Conservation (phyloP, 2,329 filamentous ascomycete species). For the Exutisphaerella laricina region DNA sequence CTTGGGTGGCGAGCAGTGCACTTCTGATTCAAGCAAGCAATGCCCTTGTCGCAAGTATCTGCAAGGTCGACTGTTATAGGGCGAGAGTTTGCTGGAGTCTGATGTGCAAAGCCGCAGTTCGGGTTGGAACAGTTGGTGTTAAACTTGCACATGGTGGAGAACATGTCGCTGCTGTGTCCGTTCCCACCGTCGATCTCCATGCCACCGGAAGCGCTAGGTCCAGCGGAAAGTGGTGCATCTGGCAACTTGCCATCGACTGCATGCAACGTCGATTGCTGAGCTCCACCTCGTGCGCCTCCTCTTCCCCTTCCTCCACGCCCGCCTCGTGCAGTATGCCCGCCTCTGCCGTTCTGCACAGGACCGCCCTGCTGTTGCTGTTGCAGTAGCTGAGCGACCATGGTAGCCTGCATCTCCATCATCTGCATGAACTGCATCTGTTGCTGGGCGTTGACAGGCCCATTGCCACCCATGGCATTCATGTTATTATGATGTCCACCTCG, state of each 20-base stretch:
- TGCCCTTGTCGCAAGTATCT: slow-evolving; percentile 77
- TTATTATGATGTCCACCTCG: slow-evolving; percentile 17
- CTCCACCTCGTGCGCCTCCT: slow-evolving; percentile 12
- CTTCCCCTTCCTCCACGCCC: slow-evolving; percentile 16
- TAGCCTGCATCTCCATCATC: slow-evolving; percentile 60
- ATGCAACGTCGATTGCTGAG: slow-evolving; percentile 12
- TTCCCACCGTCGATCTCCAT: slow-evolving; percentile 58
- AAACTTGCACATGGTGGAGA: slow-evolving; percentile 75
- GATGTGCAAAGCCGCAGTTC: slow-evolving; percentile 89
- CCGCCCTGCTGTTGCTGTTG: slow-evolving; percentile 20
- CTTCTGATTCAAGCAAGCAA: slow-evolving; percentile 92
- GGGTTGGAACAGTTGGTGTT: slow-evolving; percentile 83
- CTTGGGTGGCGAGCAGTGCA: slow-evolving; percentile 90
- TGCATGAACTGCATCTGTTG: slow-evolving; percentile 69
- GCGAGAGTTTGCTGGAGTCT: slow-evolving; percentile 81
- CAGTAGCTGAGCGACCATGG: slow-evolving; percentile 71
- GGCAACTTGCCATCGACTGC: slow-evolving; percentile 23
- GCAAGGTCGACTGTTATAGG: slow-evolving; percentile 65
- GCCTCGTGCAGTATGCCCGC: slow-evolving; percentile 6
- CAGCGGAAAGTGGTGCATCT: slow-evolving; percentile 17
- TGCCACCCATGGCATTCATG: slow-evolving; percentile 36
- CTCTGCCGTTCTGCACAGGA: slow-evolving; percentile 44
- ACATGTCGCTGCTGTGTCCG: slow-evolving; percentile 47
- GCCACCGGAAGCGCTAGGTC: slow-evolving; percentile 33
- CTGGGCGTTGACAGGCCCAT: slow-evolving; percentile 53